Evolutionary conservation across 2,329 filamentous ascomycete genomes (phyloP), one percentile per base, ranked within the genome.

Genomic region (Aureobasidium sp.): DNA sequence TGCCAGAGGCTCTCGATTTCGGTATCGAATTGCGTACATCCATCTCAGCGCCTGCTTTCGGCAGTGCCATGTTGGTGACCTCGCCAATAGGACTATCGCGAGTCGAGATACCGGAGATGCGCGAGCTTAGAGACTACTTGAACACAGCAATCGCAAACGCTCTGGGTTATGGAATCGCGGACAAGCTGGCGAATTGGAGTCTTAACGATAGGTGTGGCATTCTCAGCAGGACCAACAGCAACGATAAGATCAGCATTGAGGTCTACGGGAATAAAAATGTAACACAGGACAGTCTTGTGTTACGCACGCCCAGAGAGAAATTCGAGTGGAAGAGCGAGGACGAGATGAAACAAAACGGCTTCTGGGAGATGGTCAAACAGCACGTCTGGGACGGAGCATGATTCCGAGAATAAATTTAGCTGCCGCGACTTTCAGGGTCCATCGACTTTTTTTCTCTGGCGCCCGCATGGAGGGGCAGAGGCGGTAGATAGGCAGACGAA

Each of bases 161-260:
- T 22, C 25, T 63, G 27, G 48, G 44, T 9, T 39, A 44, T 22
- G 56, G 31, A 8, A 42, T 60, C 3, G 29, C n/a, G 22, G 9
- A 37, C 31, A 29, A 51, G 14, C 36, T 55, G 17, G 11, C 41
- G 7, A 29, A 27, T 6, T 71, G 70, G 70, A 62, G 49, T 15
- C 62, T 66, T 20, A 65, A 69, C 48, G 57, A 63, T 39, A 59
- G 64, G 49, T 68, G 68, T 44, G 68, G 53, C 17, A 25, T 52
- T n/a, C 27, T 63, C n/a, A n/a, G 7, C 8, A 59, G 52, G 17
- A 27, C 62, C 22, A 49, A 52, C 27, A 55, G 48, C 15, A 53
- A 49, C 6, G 45, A 39, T n/a, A 63, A 60, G 25, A 57, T 60
- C 44, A 42, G 39, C 22, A 49, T 60, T 34, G 57, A 42, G 25